phyloP scores from a whole-genome alignment of 2,329 filamentous ascomycete genomes.

The Neoscytalidium dimidiatum region DNA sequence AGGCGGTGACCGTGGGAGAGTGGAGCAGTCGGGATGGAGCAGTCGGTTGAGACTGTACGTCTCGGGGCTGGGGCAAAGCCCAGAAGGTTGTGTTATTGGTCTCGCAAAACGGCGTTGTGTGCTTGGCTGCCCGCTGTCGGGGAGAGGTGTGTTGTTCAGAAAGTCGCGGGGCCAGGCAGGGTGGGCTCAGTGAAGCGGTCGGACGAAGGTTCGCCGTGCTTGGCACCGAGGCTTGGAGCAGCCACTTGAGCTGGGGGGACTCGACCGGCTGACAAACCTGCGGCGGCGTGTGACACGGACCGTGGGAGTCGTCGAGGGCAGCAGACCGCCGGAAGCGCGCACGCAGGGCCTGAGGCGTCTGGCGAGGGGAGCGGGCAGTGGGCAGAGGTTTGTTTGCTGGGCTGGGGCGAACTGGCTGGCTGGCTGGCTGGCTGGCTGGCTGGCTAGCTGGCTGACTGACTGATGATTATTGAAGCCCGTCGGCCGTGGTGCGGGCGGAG shows the following conservation, averaged over 20 bases:
- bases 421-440: too few species aligned
- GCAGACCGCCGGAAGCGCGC: not conserved
- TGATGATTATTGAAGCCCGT: conserved; percentile 5
- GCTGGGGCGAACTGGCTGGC: too few species aligned
- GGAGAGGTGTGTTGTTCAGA: not conserved
- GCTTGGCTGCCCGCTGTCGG: conserved; percentile 1
- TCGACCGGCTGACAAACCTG: conserved; percentile 4
- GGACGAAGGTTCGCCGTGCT: conserved; percentile 3
- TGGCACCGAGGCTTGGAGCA: conserved; percentile 20
- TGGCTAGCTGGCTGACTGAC: too few species aligned
- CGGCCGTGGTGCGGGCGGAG: not conserved
- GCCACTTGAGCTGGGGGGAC: conserved; percentile 5
- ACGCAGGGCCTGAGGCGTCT: not conserved
- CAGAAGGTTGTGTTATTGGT: conserved; percentile 35
- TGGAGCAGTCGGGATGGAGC: conserved; percentile 16
- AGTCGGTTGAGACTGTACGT: conserved; percentile 21
- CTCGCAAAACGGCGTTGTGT: conserved; percentile 36
- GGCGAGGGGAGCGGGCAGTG: not conserved
- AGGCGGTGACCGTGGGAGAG: conserved; percentile 39
- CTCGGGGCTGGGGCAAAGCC: conserved; percentile 41
- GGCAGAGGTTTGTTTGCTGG: not conserved
- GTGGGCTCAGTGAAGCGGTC: conserved; percentile 11
- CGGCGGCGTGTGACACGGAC: conserved; percentile 9
- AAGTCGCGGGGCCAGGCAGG: not conserved
- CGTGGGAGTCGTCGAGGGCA: not conserved